Evolutionary conservation across 768 basidiomycete genomes (phyloP).

Genomic region (Suillus tomentosus): DNA sequence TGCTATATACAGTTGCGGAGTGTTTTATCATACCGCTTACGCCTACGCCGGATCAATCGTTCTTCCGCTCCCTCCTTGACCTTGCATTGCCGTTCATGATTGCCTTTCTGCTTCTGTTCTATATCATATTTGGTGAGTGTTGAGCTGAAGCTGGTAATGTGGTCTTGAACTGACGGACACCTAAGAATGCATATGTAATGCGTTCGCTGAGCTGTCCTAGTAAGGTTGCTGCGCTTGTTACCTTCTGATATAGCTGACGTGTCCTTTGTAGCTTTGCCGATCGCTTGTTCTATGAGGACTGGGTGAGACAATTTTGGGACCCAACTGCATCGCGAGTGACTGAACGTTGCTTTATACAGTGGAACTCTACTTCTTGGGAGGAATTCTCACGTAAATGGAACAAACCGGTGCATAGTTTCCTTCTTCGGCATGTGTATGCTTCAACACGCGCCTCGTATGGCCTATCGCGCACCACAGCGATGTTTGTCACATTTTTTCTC

Average conservation of each 20-base stretch:
- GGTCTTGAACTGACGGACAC: constrained; percentile 10
- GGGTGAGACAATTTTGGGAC: constrained; percentile 49
- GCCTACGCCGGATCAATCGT: constrained; percentile 67
- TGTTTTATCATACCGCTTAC: constrained; percentile 89
- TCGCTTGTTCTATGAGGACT: constrained; percentile 96
- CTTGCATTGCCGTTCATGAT: constrained; percentile 93
- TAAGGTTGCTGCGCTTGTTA: constrained; percentile 38
- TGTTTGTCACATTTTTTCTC: constrained; percentile 90
- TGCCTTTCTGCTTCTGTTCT: constrained; percentile 84
- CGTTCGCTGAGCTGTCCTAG: constrained; percentile 91
- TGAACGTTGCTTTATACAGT: constrained; percentile 44
- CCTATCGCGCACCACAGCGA: constrained; percentile 77
- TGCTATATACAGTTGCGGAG: constrained; percentile 93
- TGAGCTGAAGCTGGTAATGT: background rate
- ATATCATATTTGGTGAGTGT: constrained; percentile 73
- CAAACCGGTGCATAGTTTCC: constrained; percentile 91
- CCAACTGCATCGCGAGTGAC: background rate
- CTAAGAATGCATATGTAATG: constrained; percentile 94
- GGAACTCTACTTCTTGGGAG: constrained; percentile 97
- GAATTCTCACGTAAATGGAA: constrained; percentile 99
- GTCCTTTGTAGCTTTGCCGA: constrained; percentile 78
- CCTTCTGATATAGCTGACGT: background rate
- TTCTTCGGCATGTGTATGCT: constrained; percentile 94
- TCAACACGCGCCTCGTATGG: constrained; percentile 79
- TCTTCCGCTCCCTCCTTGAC: constrained; percentile 77